phyloP scores from a whole-genome alignment of 768 basidiomycete species.

The Roridomyces roridus region DNA sequence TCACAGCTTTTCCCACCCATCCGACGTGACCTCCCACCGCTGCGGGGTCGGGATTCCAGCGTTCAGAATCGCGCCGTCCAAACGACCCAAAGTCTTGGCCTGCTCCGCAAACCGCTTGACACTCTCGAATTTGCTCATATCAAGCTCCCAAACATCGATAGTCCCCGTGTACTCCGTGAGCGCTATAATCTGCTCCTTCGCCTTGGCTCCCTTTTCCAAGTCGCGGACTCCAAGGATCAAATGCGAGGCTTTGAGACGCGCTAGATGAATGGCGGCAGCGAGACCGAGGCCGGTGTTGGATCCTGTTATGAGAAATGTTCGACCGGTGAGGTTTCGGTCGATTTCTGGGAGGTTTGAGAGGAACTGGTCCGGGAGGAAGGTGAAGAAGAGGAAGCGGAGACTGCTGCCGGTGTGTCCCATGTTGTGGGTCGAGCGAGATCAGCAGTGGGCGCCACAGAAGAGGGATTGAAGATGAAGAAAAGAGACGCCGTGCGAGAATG shows the following conservation, averaged over 20 bases:
- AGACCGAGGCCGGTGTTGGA: background rate
- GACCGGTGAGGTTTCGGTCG: background rate
- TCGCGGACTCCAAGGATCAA: background rate
- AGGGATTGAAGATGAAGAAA: no score
- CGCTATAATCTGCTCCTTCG: background rate
- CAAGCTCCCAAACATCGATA: background rate
- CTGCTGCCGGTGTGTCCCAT: no score
- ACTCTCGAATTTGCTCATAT: constrained; percentile 37
- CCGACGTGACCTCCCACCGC: constrained; percentile 24
- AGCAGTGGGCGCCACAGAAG: no score
- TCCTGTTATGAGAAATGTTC: background rate
- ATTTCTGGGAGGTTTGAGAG: background rate
- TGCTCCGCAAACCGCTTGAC: constrained; percentile 37
- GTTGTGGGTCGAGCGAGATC: no score
- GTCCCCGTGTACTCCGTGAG: background rate
- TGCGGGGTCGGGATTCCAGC: constrained; percentile 21
- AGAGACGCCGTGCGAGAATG: no score
- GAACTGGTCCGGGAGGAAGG: background rate
- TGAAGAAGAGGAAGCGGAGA: no score
- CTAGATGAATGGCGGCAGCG: background rate
- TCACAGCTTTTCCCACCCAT: constrained; percentile 42
- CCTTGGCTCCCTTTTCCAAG: background rate
- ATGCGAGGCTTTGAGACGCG: background rate
- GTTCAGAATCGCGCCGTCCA: constrained; percentile 38
- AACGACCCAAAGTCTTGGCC: constrained; percentile 23